Base-by-base conservation (phyloP, 1,284 basidiomycete genomes). In the Papiliotrema laurentii region DNA sequence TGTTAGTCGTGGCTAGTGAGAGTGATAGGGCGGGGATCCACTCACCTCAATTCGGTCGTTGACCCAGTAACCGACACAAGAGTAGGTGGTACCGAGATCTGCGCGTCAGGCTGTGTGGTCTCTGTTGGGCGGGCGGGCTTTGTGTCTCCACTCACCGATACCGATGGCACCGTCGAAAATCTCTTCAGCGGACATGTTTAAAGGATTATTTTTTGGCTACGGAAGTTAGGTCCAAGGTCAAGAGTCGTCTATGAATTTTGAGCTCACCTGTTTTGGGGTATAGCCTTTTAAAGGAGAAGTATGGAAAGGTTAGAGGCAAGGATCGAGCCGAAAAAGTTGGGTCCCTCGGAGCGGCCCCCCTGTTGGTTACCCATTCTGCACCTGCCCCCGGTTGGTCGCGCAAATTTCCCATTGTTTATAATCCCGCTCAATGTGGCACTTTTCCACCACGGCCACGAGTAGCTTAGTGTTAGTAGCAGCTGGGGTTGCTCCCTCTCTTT, bases 81-180 rank as follows among this genome's bases (percentile, higher is more conserved):
- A 75, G 72, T 75, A 75, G 61, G 72, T 74, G 50, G 74, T 78
- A 72, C 75, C 77, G 58, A 72, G 61, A 56, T 74, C 72, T 63
- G 22, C 42, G 7, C 19, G 43, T 33, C 13, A 26, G 33, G 50
- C 47, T 27, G 45, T 36, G 26, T 38, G 30, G 28, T 9, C 38
- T 45, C 36, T 45, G 7, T 24, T 36, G 19, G n/a, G 27, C 27
- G 22, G 21, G 19, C 5, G n/a, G 35, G 19, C 18, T 18, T 18
- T 28, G 6, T 22, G 34, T 24, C 22, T 19, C 14, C 31, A 73
- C 75, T 49, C 53, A 78, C 76, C 90, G 74, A 96, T 94, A 77
- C 92, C 92, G 78, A 96, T 81, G 75, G 93, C 93, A 77, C 93
- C 92, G 74, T 94, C 89, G 78, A 87, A 97, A 71, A 87, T 75